phyloP scores from a whole-genome alignment of 2,329 filamentous ascomycete genomes.

The Cladosporium sphaerospermum region DNA sequence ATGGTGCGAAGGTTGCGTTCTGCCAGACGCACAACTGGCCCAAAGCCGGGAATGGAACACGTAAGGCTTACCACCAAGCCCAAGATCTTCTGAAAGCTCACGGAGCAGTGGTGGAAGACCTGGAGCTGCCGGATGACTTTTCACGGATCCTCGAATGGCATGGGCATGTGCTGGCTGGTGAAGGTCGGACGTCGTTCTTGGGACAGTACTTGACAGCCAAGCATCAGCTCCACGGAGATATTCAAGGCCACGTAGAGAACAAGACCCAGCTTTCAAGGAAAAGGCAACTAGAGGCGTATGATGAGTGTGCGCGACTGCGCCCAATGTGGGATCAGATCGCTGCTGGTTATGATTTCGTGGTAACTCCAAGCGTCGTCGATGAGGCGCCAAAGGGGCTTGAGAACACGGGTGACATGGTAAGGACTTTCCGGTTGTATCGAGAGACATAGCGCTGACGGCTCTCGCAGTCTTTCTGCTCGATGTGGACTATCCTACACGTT shows the following conservation, averaged over 20 bases:
- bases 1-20: constrained; percentile 49
- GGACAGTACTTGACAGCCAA: constrained; percentile 47
- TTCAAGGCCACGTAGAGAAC: constrained; percentile 50
- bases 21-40: constrained; percentile 50
- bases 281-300: constrained; percentile 49
- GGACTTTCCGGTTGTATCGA: constrained; percentile 16
- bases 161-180: constrained; percentile 42
- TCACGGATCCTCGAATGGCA: constrained; percentile 47
- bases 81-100: constrained; percentile 32
- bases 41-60: constrained; percentile 31
- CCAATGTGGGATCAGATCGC: constrained; percentile 51
- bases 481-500: constrained; percentile 45
- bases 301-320: constrained; percentile 49
- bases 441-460: not conserved
- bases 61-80: constrained; percentile 31
- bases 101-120: constrained; percentile 52
- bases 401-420: constrained; percentile 50
- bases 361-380: constrained; percentile 54
- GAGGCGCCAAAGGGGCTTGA: constrained; percentile 52
- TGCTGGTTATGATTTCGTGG: constrained; percentile 47
- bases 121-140: constrained; percentile 49
- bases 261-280: constrained; percentile 34
- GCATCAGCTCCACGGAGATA: constrained; percentile 39
- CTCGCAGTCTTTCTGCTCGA: constrained; percentile 23
- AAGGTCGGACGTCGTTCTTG: constrained; percentile 50